phyloP scores from a whole-genome alignment of 2,329 filamentous ascomycete species.

The Cytospora paraplurivora region DNA sequence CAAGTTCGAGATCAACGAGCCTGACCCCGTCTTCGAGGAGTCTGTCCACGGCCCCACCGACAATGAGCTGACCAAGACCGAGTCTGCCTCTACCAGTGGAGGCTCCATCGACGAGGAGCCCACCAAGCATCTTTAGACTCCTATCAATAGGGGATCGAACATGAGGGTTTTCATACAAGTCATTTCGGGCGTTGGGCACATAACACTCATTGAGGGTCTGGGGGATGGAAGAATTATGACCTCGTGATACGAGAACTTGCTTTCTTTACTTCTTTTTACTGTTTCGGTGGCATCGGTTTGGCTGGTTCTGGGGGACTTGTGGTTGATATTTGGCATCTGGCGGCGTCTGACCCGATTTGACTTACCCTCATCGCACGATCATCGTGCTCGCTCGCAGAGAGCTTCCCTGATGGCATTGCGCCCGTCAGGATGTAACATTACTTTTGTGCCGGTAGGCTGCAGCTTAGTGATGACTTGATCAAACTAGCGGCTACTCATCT shows the following conservation, averaged over 20 bases:
- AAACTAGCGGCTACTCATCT: slow-evolving; percentile 4
- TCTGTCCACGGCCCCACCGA: slow-evolving; percentile 70
- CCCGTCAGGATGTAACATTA: slow-evolving; percentile 26
- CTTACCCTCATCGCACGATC: slow-evolving; percentile 28
- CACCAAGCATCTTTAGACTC: slow-evolving; percentile 33
- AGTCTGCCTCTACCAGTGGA: slow-evolving; percentile 59
- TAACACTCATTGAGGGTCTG: slow-evolving; percentile 23
- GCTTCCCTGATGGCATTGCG: slow-evolving; percentile 21
- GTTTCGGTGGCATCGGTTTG: slow-evolving; percentile 14
- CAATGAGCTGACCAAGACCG: slow-evolving; percentile 59
- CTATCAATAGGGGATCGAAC: slow-evolving; percentile 14
- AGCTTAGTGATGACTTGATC: slow-evolving; percentile 10
- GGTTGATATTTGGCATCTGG: slow-evolving; percentile 23
- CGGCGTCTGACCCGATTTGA: slow-evolving; percentile 24
- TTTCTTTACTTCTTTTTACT: background rate
- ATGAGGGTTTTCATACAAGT: slow-evolving; percentile 28
- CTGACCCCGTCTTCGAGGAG: slow-evolving; percentile 92
- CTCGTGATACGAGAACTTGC: slow-evolving; percentile 10
- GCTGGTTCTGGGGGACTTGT: slow-evolving; percentile 13
- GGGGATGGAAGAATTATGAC: slow-evolving; percentile 15
- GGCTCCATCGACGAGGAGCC: slow-evolving; percentile 55
- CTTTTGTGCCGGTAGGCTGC: slow-evolving; percentile 8
- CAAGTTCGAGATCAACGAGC: slow-evolving; percentile 91
- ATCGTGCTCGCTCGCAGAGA: slow-evolving; percentile 27
- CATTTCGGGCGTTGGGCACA: slow-evolving; percentile 20